Evolutionary conservation across 371 early-diverging fungal species (phyloP), one percentile per base, ranked within the genome.

Genomic region (Apophysomyces sp.): DNA sequence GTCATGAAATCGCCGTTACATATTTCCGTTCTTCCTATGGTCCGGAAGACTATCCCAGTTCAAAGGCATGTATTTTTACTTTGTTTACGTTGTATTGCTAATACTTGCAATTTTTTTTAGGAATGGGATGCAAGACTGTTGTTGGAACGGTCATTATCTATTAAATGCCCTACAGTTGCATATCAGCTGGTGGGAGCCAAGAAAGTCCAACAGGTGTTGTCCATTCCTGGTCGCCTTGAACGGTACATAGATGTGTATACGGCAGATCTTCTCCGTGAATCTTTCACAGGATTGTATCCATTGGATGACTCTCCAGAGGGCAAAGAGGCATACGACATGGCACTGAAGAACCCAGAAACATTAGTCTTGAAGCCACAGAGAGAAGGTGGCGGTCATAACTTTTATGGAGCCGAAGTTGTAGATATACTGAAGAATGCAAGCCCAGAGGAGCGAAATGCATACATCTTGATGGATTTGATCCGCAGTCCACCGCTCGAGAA

Each of bases 351-450:
- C 16, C 92, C 93, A 2, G 81, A 80, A 12, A 67, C 82, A 11
- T 90, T 82, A 67, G 98, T 98, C 18, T 83, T 97, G 82, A 98
- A 98, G 71, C 98, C 99, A 3, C 97, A 97, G 72, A 85, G 98
- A 31, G 98, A 98, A 74, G 99, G 99, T 4, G 99, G 99, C 12
- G 98, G 95, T 31, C 93, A 96, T 79, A 98, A 98, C 74, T 78
- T 94, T 27, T 98, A 97, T 71, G 93, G 95, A 15, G 66, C 81
- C n/a, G 95, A 96, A 56, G 93, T 98, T 53, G 78, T 85, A 5
- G 41, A 40, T 5, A 66, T 72, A 0, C 65, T 98, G 3, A 37
- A 65, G 11, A 69, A 72, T 28, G 49, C 97, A 37, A 71, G 84
- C 0, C 68, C 63, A 3, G 77, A 85, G 30, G 93, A 78, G 52